These are phyloP conservation scores for Suhomyces atakaporum DNA, from an alignment of 1,139 yeast genomes.

Conservation along the genomic window DNA sequence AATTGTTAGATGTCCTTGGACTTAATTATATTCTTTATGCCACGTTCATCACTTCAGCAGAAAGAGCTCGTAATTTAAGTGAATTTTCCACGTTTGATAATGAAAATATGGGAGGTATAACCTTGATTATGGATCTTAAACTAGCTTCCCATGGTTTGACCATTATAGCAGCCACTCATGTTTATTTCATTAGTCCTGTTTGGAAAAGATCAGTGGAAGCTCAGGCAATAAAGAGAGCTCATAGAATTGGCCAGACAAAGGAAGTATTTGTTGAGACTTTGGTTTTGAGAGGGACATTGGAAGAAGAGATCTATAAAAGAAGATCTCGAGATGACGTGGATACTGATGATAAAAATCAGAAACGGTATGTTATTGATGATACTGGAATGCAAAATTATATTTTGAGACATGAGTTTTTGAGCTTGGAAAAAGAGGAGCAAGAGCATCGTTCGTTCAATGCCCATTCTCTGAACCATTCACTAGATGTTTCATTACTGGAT, in stretches of 20 bases:
- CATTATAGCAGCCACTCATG: constrained; percentile 66
- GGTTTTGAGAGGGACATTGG: constrained; percentile 60
- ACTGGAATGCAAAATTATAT: constrained; percentile 58
- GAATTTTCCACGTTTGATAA: constrained; percentile 47
- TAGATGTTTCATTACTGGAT: constrained; percentile 8
- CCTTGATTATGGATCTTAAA: constrained; percentile 65
- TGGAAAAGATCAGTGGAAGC: constrained; percentile 73
- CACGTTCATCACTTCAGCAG: constrained; percentile 51
- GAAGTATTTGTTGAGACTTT: constrained; percentile 67
- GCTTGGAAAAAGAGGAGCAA: constrained; percentile 23
- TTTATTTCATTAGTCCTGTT: constrained; percentile 67
- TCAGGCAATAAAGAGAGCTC: constrained; percentile 73
- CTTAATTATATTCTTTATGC: constrained; percentile 64
- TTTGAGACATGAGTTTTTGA: constrained; percentile 49
- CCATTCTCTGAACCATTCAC: constrained; percentile 14
- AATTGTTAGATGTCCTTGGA: constrained; percentile 62
- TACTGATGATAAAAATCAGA: constrained; percentile 20
- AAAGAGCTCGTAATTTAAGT: constrained; percentile 55
- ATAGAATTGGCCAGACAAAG: constrained; percentile 64
- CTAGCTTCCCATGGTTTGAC: constrained; percentile 73
- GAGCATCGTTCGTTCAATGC: constrained; percentile 37
- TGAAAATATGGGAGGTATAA: constrained; percentile 44
- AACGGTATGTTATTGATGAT: constrained; percentile 53
- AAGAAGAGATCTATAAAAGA: constrained; percentile 60
- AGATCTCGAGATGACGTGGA: constrained; percentile 17